Evolutionary conservation across 2,329 filamentous ascomycete genomes (phyloP).

Genomic region (Ceratocystis papillata): DNA sequence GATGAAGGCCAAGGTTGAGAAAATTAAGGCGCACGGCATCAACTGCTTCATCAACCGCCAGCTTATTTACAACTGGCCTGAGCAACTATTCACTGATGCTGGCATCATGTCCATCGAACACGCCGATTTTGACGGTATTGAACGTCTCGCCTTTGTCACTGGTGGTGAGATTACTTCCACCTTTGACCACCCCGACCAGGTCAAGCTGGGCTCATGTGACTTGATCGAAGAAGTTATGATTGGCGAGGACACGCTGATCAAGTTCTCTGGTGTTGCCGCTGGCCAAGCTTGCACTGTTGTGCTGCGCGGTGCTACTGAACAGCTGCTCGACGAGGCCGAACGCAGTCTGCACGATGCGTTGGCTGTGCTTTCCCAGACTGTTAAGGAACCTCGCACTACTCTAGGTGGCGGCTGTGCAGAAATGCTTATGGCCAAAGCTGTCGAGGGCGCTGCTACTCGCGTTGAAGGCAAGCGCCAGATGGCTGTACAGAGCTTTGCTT

Average conservation of each 20-base stretch:
- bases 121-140: constrained; percentile 96
- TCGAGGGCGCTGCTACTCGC: constrained; percentile 84
- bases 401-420: constrained; percentile 93
- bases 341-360: constrained; percentile 91
- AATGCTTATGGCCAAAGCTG: constrained; percentile 98
- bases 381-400: constrained; percentile 86
- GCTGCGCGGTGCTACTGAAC: constrained; percentile 87
- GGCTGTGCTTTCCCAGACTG: constrained; percentile 90
- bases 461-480: constrained; percentile 95
- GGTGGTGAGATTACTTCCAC: constrained; percentile 96
- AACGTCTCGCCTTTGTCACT: constrained; percentile 86
- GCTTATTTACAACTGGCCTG: constrained; percentile 99
- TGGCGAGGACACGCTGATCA: constrained; percentile 92
- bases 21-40: constrained; percentile 96
- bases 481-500: constrained; percentile 80
- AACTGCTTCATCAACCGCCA: constrained; percentile 99
- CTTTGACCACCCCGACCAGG: constrained; percentile 94
- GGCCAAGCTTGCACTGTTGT: constrained; percentile 95
- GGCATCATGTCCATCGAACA: constrained; percentile 98
- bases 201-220: constrained; percentile 92
- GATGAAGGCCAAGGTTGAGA: constrained; percentile 99
- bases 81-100: constrained; percentile 95
- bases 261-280: constrained; percentile 90
- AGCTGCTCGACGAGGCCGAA: constrained; percentile 93
- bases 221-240: constrained; percentile 97